Conservation (phyloP, 371 early-diverging fungal species). For the Lichtheimia corymbifera region DNA sequence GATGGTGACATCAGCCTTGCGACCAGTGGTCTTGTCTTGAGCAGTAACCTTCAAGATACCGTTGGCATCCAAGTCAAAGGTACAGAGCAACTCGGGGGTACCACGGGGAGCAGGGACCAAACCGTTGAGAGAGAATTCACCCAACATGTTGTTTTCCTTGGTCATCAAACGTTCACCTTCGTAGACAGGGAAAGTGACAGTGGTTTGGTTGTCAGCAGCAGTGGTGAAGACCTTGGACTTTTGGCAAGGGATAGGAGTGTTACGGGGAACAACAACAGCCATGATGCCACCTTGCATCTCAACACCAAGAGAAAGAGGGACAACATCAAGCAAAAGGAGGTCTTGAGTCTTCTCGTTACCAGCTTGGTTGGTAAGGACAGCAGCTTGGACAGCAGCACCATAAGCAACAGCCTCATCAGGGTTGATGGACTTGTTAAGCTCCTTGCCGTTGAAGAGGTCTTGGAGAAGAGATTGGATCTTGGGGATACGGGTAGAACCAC, state of each 20-base stretch:
- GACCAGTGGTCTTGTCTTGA: slow-evolving; percentile 88
- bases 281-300: slow-evolving; percentile 98
- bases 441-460: slow-evolving; percentile 90
- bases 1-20: slow-evolving; percentile 83
- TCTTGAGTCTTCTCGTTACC: slow-evolving; percentile 70
- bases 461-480: slow-evolving; percentile 97
- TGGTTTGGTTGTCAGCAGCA: slow-evolving; percentile 97
- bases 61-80: slow-evolving; percentile 94
- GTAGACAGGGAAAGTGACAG: slow-evolving; percentile 96
- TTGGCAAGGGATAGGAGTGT: slow-evolving; percentile 97
- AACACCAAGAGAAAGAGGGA: slow-evolving; percentile 92
- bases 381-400: slow-evolving; percentile 94
- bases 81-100: slow-evolving; percentile 88
- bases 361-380: slow-evolving; percentile 79
- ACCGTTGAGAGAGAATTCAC: slow-evolving; percentile 94
- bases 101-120: slow-evolving; percentile 90
- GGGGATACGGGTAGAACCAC: slow-evolving; percentile 99
- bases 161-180: slow-evolving; percentile 98
- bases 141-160: slow-evolving; percentile 95
- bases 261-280: slow-evolving; percentile 95
- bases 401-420: slow-evolving; percentile 96
- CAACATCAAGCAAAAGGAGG: slow-evolving; percentile 88
- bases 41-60: slow-evolving; percentile 95
- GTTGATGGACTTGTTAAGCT: slow-evolving; percentile 86
- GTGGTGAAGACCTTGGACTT: slow-evolving; percentile 98